Conservation (phyloP, 768 basidiomycete genomes). For the Xerocomellus dryophilus region DNA sequence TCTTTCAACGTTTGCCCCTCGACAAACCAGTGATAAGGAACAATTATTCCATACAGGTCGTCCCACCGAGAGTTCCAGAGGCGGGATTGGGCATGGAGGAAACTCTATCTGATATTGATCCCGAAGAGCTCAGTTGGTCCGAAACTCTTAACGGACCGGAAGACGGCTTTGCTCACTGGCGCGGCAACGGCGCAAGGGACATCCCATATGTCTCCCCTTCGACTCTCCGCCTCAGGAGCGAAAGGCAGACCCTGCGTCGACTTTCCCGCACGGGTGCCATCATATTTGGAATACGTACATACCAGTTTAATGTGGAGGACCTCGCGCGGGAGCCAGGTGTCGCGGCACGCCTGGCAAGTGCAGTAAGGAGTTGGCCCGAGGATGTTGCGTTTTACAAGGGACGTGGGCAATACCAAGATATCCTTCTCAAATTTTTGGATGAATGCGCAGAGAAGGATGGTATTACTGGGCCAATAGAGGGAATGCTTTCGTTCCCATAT, state of each 20-base stretch:
- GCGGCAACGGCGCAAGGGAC: constrained; percentile 16
- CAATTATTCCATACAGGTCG: constrained; percentile 57
- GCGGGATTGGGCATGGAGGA: constrained; percentile 7
- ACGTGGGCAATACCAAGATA: constrained; percentile 20
- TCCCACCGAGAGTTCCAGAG: constrained; percentile 18
- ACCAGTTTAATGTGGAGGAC: constrained; percentile 53
- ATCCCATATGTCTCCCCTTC: constrained; percentile 33
- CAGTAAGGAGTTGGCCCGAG: constrained; percentile 65
- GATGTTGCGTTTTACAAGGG: constrained; percentile 45
- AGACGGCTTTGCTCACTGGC: constrained; percentile 36
- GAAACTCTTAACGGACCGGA: constrained; percentile 54
- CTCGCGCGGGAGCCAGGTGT: constrained; percentile 57
- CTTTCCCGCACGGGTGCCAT: constrained; percentile 63
- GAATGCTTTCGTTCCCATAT: constrained; percentile 18
- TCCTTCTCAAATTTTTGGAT: constrained; percentile 27
- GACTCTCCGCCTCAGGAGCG: constrained; percentile 55
- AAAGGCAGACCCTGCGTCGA: constrained; percentile 69
- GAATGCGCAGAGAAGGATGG: constrained; percentile 23
- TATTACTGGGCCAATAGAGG: constrained; percentile 10
- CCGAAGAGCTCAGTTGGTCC: constrained; percentile 68
- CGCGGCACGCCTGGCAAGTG: constrained; percentile 60
- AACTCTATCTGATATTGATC: constrained; percentile 40
- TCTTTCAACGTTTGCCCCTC: constrained; percentile 63
- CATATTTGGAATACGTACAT: constrained; percentile 70
- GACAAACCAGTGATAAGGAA: constrained; percentile 72